A percentile compares a stretch with the other conserved stretches of the same genome.
Evolutionary conservation across 768 basidiomycete species (phyloP).

Genomic region (Serendipita vermifera): DNA sequence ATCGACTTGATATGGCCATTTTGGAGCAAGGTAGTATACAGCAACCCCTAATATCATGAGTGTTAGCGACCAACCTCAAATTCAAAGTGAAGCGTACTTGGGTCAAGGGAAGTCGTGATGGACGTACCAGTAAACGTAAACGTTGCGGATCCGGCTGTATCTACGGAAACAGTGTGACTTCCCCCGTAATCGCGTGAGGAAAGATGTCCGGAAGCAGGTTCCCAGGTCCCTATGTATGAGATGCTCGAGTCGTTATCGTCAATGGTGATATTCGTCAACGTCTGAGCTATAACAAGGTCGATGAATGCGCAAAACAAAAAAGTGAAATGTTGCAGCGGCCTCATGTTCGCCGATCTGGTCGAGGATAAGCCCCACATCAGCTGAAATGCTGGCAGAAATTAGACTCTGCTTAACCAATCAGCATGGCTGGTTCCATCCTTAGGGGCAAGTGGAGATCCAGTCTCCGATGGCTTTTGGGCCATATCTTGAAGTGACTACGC

Average conservation of each 20-base stretch:
- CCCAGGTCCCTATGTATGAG: background rate
- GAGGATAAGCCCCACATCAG: background rate
- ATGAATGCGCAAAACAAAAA: background rate
- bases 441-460: too few relatives aligned
- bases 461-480: background rate
- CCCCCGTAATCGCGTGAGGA: constrained; percentile 1
- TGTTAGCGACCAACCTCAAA: too few relatives aligned
- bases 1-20: background rate
- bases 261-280: background rate
- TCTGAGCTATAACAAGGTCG: background rate
- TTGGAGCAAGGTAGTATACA: background rate
- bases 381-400: too few relatives aligned
- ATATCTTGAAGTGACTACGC: background rate
- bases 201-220: background rate
- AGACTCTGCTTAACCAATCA: too few relatives aligned
- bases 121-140: constrained; percentile 5
- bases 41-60: too few relatives aligned
- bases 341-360: background rate
- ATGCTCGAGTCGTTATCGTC: background rate
- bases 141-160: background rate
- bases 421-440: too few relatives aligned
- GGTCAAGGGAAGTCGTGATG: too few relatives aligned
- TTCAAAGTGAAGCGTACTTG: too few relatives aligned
- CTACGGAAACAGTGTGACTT: background rate
- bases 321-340: background rate